Evolutionary conservation across 2,329 filamentous ascomycete genomes (phyloP).

Genomic region (Biscogniauxia mediterranea): DNA sequence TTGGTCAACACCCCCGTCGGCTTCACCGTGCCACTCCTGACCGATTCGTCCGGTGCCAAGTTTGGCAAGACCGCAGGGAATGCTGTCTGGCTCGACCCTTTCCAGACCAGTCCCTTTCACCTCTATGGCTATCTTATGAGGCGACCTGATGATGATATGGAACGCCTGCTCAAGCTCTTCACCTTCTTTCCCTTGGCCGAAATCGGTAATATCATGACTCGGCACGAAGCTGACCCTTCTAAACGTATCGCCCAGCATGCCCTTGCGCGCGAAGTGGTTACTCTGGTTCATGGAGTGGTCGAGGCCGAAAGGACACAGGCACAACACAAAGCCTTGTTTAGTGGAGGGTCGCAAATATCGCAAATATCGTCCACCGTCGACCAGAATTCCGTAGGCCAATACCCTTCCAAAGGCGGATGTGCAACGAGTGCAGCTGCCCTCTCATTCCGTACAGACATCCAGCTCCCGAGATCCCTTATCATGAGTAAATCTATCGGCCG

Average conservation of each 20-base stretch:
- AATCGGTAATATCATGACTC: constrained; percentile 66
- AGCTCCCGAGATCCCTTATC: constrained; percentile 58
- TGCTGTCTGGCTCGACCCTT: constrained; percentile 84
- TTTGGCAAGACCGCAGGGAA: constrained; percentile 95
- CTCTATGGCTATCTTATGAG: constrained; percentile 89
- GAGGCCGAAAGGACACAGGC: constrained; percentile 62
- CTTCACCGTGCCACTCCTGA: constrained; percentile 87
- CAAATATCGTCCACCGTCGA: too few species aligned
- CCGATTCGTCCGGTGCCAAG: constrained; percentile 80
- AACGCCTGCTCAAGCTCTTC: constrained; percentile 80
- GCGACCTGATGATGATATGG: constrained; percentile 76
- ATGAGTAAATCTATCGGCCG: constrained; percentile 52
- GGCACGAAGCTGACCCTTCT: constrained; percentile 66
- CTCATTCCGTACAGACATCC: constrained; percentile 47
- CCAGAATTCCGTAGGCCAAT: neutral
- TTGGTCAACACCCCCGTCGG: constrained; percentile 65
- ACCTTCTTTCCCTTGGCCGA: constrained; percentile 75
- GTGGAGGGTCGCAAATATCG: constrained; percentile 23
- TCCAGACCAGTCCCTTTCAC: constrained; percentile 79
- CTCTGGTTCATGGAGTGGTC: constrained; percentile 70
- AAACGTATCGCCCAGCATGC: constrained; percentile 78
- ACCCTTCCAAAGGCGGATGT: constrained; percentile 17
- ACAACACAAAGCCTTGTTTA: constrained; percentile 52
- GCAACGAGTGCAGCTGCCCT: constrained; percentile 46
- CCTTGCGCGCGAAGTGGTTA: constrained; percentile 78